A percentile compares a stretch with the other conserved stretches of the same genome.
phyloP scores from a whole-genome alignment of 2,329 filamentous ascomycete genomes.

The Rachicladosporium sp. region DNA sequence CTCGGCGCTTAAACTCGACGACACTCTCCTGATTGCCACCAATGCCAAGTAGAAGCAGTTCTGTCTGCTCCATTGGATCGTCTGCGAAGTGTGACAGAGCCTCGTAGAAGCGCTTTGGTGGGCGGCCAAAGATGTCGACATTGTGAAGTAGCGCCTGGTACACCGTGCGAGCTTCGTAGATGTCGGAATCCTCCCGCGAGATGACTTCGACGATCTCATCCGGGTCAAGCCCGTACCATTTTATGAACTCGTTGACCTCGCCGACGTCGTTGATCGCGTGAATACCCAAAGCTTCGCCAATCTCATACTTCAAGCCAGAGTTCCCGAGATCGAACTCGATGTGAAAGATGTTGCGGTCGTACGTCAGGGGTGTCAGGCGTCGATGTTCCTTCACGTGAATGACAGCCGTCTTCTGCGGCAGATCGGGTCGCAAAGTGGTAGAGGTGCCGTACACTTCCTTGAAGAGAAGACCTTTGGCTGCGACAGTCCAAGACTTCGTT shows the following conservation, averaged over 20 bases:
- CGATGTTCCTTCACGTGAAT: constrained; percentile 93
- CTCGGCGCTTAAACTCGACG: constrained; percentile 80
- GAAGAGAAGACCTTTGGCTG: constrained; percentile 79
- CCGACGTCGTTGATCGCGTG: constrained; percentile 83
- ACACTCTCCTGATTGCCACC: constrained; percentile 54
- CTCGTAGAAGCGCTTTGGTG: constrained; percentile 97
- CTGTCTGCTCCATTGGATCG: constrained; percentile 70
- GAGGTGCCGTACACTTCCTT: constrained; percentile 83
- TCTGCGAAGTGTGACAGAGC: constrained; percentile 72
- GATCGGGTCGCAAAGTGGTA: constrained; percentile 66
- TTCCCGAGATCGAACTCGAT: constrained; percentile 94
- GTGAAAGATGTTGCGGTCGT: constrained; percentile 99
- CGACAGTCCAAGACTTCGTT: constrained; percentile 67
- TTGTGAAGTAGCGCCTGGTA: constrained; percentile 88
- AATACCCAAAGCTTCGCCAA: constrained; percentile 91
- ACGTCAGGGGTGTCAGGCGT: constrained; percentile 71
- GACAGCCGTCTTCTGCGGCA: constrained; percentile 72
- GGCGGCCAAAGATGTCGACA: constrained; percentile 90
- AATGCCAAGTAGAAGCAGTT: constrained; percentile 63
- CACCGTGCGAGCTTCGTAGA: constrained; percentile 78
- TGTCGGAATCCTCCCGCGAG: constrained; percentile 60
- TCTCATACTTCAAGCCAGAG: constrained; percentile 89
- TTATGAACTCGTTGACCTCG: constrained; percentile 74
- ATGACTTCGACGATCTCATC: constrained; percentile 85
- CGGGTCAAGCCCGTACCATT: constrained; percentile 72